Base-by-base conservation (phyloP, 345 rosid genomes). In the Sisymbrium altissimum region DNA sequence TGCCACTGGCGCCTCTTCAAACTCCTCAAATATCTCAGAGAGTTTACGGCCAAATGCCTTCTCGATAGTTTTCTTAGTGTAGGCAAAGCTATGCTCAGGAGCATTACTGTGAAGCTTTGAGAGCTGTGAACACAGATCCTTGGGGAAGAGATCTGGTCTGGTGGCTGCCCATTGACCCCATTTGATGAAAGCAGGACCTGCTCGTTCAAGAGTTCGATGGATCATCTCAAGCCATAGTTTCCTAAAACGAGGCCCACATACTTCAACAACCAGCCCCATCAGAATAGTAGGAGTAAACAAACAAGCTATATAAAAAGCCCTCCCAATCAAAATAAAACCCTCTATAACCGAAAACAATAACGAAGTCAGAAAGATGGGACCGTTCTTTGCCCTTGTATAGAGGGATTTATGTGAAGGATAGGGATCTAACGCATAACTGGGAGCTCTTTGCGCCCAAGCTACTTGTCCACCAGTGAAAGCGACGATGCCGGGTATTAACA, bases 111-210 rank as follows among this genome's bases (percentile, higher is more conserved):
- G 99, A 67, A 96, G 97, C 80, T 90, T 90, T n/a, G 99, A 75
- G 71, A 96, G 99, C 82, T 92, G 85, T 25, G 75, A 83, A 60
- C 99, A 96, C 35, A 96, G 70, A 85, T 96, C 99, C 80, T 85
- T 80, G 23, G 96, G 91, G 76, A 96, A 96, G 55, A 96, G 93
- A 81, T 96, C 99, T 3, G 99, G 99, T 66, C 99, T 81, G 5
- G 98, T 88, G 14, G 99, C 99, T 56, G 98, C 99, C 99, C 99
- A 96, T 70, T 96, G 99, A 59, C 99, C 99, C 99, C 99, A 96
- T 84, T 96, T 96, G 71, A 96, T 96, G 75, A 96, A 92, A 32
- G 99, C 99, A 54, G 99, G 98, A 50, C 99, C 99, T 40, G 99
- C 98, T 56, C 67, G 76, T 78, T 92, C 98, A 21, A 96, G 75